These are phyloP conservation scores for Lipomyces kockii DNA, from an alignment of 805 yeast genomes.

Conservation along the genomic window DNA sequence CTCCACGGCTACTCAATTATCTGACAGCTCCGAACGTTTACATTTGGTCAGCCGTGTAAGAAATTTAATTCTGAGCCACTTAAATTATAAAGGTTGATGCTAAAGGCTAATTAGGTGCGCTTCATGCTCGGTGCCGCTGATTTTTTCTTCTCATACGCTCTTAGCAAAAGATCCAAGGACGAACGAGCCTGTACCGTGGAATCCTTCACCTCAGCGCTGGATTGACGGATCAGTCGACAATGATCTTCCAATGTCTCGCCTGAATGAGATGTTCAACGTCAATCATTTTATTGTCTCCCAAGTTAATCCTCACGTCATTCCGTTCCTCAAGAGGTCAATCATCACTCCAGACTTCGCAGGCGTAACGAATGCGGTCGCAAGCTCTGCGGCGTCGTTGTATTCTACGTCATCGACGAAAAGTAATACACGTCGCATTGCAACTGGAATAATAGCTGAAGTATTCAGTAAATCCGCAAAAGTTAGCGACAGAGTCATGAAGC, in stretches of 20 bases:
- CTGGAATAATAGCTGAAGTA: conserved; percentile 11
- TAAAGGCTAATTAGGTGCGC: conserved; percentile 82
- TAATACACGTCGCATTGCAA: conserved; percentile 8
- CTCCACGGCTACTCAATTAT: conserved; percentile 84
- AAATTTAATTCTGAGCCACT: background rate
- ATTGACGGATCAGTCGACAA: conserved; percentile 97
- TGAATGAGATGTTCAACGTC: conserved; percentile 96
- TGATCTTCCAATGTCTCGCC: conserved; percentile 86
- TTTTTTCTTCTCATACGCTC: conserved; percentile 83
- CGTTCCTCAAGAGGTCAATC: conserved; percentile 55
- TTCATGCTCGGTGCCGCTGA: conserved; percentile 90
- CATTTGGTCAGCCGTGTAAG: conserved; percentile 82
- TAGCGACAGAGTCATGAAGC: conserved; percentile 19
- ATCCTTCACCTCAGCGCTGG: conserved; percentile 73
- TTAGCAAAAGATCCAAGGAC: conserved; percentile 81
- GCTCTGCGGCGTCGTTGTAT: conserved; percentile 3
- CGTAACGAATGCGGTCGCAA: background rate
- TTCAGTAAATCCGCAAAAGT: conserved; percentile 16
- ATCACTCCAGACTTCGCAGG: conserved; percentile 16
- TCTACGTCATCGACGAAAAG: background rate
- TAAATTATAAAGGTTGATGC: conserved; percentile 71
- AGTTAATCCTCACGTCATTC: conserved; percentile 95
- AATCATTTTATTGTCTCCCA: conserved; percentile 97
- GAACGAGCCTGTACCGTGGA: conserved; percentile 79
- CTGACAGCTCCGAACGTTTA: conserved; percentile 92